phyloP scores from a whole-genome alignment of 345 rosid genomes.

The Rhodamnia argentea region DNA sequence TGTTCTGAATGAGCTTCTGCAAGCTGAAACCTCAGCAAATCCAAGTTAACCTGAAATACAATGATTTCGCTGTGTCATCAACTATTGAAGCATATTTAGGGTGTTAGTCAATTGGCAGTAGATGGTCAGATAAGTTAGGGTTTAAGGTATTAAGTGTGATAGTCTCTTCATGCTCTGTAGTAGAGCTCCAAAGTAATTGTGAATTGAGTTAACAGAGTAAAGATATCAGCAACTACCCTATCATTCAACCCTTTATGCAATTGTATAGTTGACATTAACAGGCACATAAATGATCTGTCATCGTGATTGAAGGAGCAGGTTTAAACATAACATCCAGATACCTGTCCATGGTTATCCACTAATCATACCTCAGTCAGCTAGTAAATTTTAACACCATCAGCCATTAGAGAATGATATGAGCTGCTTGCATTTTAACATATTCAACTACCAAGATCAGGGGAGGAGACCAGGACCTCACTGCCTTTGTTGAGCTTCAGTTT shows the following conservation, averaged over 20 bases:
- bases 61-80: background rate
- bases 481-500: conserved; percentile 55
- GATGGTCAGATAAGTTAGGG: background rate
- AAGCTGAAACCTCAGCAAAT: conserved; percentile 33
- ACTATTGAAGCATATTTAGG: background rate
- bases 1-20: conserved; percentile 65
- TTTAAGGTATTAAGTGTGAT: background rate
- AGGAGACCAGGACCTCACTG: conserved; percentile 35
- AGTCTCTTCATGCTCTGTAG: background rate
- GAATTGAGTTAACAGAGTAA: background rate
- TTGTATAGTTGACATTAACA: background rate
- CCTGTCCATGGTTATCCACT: background rate
- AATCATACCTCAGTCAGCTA: background rate
- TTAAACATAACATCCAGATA: background rate
- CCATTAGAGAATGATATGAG: background rate
- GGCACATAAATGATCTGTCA: background rate
- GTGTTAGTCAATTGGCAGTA: background rate
- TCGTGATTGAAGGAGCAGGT: background rate
- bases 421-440: background rate
- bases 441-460: background rate
- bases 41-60: conserved; percentile 43
- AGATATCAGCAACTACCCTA: background rate
- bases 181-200: background rate
- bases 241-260: background rate
- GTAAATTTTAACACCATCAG: background rate